These are phyloP conservation scores for Vinca major DNA, from an alignment of 305 asterid genomes.

Conservation along the genomic window DNA sequence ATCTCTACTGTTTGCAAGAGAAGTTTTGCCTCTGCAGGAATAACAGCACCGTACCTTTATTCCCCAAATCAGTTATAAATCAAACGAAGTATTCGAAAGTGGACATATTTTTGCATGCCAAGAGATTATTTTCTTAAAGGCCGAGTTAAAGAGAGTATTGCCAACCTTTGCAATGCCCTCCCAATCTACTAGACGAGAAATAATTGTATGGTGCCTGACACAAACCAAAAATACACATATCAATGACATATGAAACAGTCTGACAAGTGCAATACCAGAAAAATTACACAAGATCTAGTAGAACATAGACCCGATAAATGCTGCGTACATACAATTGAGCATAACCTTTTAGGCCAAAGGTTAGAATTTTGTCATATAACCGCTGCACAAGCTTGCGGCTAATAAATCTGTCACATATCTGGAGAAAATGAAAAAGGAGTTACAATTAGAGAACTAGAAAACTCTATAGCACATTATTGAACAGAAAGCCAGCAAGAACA, in stretches of 20 bases:
- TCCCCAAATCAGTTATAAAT: neutral
- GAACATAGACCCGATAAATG: slow-evolving; percentile 2
- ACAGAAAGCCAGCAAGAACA: neutral
- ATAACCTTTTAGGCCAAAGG: slow-evolving; percentile 64
- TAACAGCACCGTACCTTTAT: neutral
- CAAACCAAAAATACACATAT: slow-evolving; percentile 9
- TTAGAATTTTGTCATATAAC: slow-evolving; percentile 56
- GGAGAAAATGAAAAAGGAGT: slow-evolving; percentile 19
- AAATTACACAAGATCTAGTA: slow-evolving; percentile 8
- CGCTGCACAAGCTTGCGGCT: slow-evolving; percentile 57
- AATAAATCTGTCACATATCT: slow-evolving; percentile 81
- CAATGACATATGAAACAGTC: slow-evolving; percentile 8
- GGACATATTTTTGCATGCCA: neutral
- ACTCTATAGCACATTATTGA: neutral
- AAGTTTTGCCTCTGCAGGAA: neutral
- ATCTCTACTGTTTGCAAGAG: neutral
- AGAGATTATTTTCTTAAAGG: neutral
- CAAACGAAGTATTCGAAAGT: neutral
- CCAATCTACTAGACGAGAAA: slow-evolving; percentile 87
- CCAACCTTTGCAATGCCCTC: slow-evolving; percentile 81
- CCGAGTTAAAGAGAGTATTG: slow-evolving; percentile 6
- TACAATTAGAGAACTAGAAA: slow-evolving; percentile 17
- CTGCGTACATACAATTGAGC: slow-evolving; percentile 51
- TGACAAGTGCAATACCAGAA: neutral
- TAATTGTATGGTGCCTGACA: slow-evolving; percentile 66